These are phyloP conservation scores for Colletotrichum echinochloae DNA, from an alignment of 2,329 filamentous ascomycete species.

Conservation along the genomic window DNA sequence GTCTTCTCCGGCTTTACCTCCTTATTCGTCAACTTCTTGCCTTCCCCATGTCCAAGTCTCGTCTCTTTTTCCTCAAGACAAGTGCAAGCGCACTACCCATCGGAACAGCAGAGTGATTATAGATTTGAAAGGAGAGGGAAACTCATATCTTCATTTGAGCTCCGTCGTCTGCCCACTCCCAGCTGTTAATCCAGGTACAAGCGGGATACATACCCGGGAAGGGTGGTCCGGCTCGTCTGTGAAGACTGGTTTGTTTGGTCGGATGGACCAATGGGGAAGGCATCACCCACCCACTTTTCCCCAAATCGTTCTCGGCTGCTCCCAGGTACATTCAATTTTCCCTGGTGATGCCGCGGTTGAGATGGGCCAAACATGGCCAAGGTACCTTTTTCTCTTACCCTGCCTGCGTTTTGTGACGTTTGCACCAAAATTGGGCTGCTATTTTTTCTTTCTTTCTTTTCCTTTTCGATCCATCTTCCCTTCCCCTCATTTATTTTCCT, in stretches of 20 bases:
- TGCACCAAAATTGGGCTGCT: slow-evolving; percentile 37
- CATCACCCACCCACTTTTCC: neutral
- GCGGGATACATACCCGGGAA: neutral
- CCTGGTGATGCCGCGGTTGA: neutral
- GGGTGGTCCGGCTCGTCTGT: neutral
- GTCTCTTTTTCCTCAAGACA: neutral
- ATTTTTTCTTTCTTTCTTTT: too few relatives aligned
- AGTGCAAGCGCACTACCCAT: neutral
- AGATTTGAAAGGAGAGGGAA: neutral
- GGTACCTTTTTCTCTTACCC: slow-evolving; percentile 1
- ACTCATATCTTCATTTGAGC: slow-evolving; percentile 6
- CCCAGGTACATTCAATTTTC: neutral
- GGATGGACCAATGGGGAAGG: neutral
- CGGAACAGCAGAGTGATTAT: neutral
- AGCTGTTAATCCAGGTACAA: neutral
- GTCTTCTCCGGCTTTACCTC: neutral
- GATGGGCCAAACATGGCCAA: neutral
- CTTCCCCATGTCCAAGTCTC: neutral
- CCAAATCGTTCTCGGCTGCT: slow-evolving; percentile 17
- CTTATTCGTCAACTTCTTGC: neutral
- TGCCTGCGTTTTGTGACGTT: slow-evolving; percentile 35
- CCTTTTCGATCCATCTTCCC: slow-evolving; percentile 26
- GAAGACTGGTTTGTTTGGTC: slow-evolving; percentile 10
- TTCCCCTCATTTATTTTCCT: slow-evolving; percentile 21
- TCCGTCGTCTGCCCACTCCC: slow-evolving; percentile 5